phyloP scores from a whole-genome alignment of 306 rosid genomes.

The Rosa persica region DNA sequence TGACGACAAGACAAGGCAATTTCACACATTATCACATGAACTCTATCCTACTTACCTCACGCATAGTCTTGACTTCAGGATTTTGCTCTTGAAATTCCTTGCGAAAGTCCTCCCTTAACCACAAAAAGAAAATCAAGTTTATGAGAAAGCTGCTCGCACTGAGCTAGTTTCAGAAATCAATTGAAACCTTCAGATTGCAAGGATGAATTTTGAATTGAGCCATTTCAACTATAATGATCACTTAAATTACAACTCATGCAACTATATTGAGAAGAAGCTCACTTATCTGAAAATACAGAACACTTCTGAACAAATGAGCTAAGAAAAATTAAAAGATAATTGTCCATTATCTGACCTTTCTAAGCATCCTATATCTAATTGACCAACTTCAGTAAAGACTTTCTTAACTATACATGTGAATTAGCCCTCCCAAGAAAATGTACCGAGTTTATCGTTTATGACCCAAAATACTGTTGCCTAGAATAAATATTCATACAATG shows the following conservation, averaged over 20 bases:
- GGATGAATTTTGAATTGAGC: not conserved
- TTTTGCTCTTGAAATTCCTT: conserved; percentile 80
- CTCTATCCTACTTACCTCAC: conserved; percentile 54
- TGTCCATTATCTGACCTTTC: not conserved
- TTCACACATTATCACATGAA: not conserved
- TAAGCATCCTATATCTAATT: not conserved
- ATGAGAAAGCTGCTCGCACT: conserved; percentile 22
- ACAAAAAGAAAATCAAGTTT: conserved; percentile 34
- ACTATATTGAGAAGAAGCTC: not conserved
- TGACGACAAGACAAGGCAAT: not conserved
- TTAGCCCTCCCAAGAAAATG: not conserved
- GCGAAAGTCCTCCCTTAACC: conserved; percentile 87
- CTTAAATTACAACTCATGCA: not conserved
- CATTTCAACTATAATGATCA: not conserved
- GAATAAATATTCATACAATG: not conserved
- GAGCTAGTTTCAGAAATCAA: conserved; percentile 2
- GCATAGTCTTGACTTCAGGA: conserved; percentile 87
- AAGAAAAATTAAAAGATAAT: not conserved
- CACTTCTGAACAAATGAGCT: not conserved
- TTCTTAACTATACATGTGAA: not conserved
- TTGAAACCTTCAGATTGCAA: not conserved
- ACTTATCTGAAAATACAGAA: not conserved
- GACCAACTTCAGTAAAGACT: not conserved
- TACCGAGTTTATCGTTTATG: too few species aligned
- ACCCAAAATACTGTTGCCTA: too few species aligned